Evolutionary conservation across 768 basidiomycete species (phyloP), one percentile per base, ranked within the genome.

Genomic region (Omphalotus guepiniiformis): DNA sequence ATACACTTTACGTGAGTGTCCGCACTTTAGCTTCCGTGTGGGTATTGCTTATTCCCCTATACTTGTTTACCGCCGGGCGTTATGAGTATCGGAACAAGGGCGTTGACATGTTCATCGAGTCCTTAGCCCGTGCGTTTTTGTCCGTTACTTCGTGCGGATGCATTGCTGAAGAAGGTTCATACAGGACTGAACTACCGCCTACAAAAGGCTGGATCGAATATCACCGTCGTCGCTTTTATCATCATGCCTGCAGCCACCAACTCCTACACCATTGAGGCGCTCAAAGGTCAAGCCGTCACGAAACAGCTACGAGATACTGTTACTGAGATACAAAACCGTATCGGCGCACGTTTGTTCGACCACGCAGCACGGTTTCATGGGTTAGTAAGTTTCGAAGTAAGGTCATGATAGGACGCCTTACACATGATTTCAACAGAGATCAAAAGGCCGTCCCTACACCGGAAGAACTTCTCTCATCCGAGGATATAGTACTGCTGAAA

Each of bases 31-130:
- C 23, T 11, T 16, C 16, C 1, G 29, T 25, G 6, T 37, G 3
- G n/a, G n/a, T n/a, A n/a, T 15, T 19, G 11, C 44, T 46, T 4
- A 46, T 21, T 6, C 8, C 21, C 7, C 16, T 12, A 15, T 61
- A 96, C 89, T 83, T 97, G 80, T 99, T 99, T 70, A 98, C 93
- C 13, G 96, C 96, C n/a, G 96, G 96, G 34, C 82, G 96, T 36
- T 99, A 99, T 66, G 96, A 99, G 66, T 99, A 96, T 66, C 79
- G 96, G 34, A 99, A 99, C 74, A 99, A 99, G 73, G 96, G 96
- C 47, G 93, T 98, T 25, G 96, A 99, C 63, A 96, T 99, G 95
- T 99, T 97, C 64, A 95, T 99, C 56, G 96, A 99, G 69, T 78
- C 87, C 15, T 81, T 99, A 48, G 96, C 95, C 23, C 90, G 95